Conservation (phyloP, 192 early-diverging fungal genomes). For the Linnemannia zychae region DNA sequence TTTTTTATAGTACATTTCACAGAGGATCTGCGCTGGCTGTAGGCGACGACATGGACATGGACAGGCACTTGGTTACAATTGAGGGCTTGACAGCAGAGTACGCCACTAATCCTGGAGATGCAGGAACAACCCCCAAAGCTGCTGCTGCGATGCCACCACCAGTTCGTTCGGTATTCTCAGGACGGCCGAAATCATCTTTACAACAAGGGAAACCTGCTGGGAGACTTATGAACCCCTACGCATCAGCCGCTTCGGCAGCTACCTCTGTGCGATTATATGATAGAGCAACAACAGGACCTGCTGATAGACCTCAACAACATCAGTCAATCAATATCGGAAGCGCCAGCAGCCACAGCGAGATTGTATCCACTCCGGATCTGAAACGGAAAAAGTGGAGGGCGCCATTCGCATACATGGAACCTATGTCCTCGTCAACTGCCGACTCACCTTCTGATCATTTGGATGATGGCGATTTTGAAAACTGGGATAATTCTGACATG, state of each 20-base stretch:
- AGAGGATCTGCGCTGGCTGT: constrained; percentile 21
- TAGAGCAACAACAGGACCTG: not conserved
- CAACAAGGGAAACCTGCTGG: not conserved
- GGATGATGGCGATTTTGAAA: constrained; percentile 3
- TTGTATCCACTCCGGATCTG: not conserved
- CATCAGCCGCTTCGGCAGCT: not conserved
- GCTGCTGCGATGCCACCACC: not conserved
- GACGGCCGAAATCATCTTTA: not conserved
- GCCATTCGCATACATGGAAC: constrained; percentile 13
- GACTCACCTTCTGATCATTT: not conserved
- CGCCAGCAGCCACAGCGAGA: not conserved
- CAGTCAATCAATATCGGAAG: not conserved
- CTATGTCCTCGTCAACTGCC: not conserved
- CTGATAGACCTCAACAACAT: not conserved
- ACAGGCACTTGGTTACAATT: constrained; percentile 60
- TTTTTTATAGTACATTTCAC: constrained; percentile 33
- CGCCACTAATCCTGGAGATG: constrained; percentile 27
- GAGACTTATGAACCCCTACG: not conserved
- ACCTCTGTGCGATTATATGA: not conserved
- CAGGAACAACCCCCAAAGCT: not conserved
- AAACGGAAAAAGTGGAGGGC: constrained; percentile 46
- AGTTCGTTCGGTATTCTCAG: not conserved
- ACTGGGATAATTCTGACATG: not conserved
- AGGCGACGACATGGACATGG: constrained; percentile 68
- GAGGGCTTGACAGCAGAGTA: constrained; percentile 43